Conservation (phyloP, 2,329 filamentous ascomycete genomes). For the Colletotrichum sp. region DNA sequence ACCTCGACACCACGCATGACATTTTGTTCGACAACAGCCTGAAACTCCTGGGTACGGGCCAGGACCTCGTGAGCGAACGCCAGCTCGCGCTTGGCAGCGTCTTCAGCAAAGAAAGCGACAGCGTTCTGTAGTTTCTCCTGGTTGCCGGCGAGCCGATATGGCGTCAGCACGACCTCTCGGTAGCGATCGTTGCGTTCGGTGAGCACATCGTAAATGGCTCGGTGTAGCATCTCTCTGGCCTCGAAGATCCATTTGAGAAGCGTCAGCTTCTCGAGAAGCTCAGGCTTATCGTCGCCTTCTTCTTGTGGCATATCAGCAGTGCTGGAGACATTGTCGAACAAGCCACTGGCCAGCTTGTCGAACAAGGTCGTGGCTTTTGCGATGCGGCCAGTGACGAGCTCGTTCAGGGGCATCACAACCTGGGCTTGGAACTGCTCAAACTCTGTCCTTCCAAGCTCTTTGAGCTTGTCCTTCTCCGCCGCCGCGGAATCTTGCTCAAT, state of each 20-base stretch:
- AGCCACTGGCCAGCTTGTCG: constrained; percentile 71
- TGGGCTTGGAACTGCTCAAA: constrained; percentile 85
- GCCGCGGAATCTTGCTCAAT: constrained; percentile 78
- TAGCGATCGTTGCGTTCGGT: constrained; percentile 88
- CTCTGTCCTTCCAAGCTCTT: constrained; percentile 76
- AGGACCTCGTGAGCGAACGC: constrained; percentile 75
- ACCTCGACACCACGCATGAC: constrained; percentile 88
- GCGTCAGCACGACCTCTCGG: constrained; percentile 80
- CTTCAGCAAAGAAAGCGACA: constrained; percentile 80
- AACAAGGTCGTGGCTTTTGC: constrained; percentile 78
- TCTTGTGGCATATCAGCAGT: constrained; percentile 86
- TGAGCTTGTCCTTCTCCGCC: constrained; percentile 72
- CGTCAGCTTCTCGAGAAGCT: constrained; percentile 92
- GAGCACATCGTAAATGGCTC: constrained; percentile 83
- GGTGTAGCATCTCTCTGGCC: constrained; percentile 84
- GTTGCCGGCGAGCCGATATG: constrained; percentile 78
- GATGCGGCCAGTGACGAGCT: constrained; percentile 78
- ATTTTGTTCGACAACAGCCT: constrained; percentile 80
- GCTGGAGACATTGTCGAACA: constrained; percentile 70
- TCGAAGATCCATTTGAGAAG: constrained; percentile 98
- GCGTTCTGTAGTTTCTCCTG: constrained; percentile 81
- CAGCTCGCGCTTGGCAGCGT: constrained; percentile 74
- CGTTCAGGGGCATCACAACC: constrained; percentile 85
- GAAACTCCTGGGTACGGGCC: constrained; percentile 76
- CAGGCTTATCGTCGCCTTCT: constrained; percentile 93